Percentiles rank a stretch among this genome's conserved stretches.
Evolutionary conservation across 768 basidiomycete genomes (phyloP).

Genomic region (Amanita molliuscula): DNA sequence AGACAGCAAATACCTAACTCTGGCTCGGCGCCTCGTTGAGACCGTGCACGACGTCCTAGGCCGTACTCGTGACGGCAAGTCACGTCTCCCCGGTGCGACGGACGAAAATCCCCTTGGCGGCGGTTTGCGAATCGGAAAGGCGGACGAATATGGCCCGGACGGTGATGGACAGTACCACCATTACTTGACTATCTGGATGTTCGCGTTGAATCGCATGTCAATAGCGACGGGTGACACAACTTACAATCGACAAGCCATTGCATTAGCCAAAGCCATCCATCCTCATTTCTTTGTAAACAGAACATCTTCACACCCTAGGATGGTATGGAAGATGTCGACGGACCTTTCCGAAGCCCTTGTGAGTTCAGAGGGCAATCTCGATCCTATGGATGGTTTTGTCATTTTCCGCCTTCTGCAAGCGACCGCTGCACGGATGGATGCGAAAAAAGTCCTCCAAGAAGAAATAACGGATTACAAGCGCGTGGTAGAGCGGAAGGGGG

Average conservation of each 20-base stretch:
- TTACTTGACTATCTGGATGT: slow-evolving; percentile 1
- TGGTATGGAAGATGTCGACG: slow-evolving; percentile 4
- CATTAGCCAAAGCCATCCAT: slow-evolving; percentile 1
- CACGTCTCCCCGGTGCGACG: neutral
- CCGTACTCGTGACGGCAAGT: neutral
- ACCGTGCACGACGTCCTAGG: neutral
- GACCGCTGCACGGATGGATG: neutral
- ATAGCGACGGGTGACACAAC: neutral
- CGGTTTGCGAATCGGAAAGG: neutral
- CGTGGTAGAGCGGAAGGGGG: neutral
- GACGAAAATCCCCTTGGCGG: neutral
- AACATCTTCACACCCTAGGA: neutral
- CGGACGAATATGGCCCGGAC: neutral
- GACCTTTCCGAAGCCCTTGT: neutral
- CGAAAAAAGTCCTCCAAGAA: neutral
- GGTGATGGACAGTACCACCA: slow-evolving; percentile 1
- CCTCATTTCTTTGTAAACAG: neutral
- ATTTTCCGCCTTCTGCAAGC: neutral
- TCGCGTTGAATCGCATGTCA: neutral
- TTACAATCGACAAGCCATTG: neutral
- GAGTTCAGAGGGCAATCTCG: neutral
- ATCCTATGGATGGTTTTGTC: neutral
- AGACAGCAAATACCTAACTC: neutral
- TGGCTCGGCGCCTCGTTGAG: neutral
- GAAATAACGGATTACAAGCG: slow-evolving; percentile 3